Evolutionary conservation across 345 rosid species (phyloP), one percentile per base, ranked within the genome.

Genomic region (Hibiscus syriacus): DNA sequence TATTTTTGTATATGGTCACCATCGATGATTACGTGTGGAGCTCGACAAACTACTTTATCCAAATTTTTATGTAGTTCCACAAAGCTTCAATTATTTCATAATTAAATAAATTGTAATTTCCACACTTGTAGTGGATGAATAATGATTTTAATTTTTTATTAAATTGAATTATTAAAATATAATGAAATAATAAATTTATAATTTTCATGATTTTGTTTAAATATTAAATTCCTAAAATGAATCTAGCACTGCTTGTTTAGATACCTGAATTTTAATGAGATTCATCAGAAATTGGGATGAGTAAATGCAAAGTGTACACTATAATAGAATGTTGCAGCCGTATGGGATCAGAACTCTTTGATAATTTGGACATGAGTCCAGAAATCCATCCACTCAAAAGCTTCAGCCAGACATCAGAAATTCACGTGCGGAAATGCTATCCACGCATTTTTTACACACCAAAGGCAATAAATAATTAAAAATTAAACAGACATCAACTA

Each of bases 1-100:
- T 8, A 50, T 50, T 50, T 49, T 19, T 2, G 3, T 20, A 19
- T 50, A 22, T 50, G 81, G 81, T 82, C 46, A 7, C n/a, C 6
- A 27, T 55, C n/a, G n/a, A 27, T 55, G 11, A 55, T 55, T 55
- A 14, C 60, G 27, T 17, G 10, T 26, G 20, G 60, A 55, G 20
- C 6, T 14, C 60, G 6, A 14, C 60, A 55, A 55, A 55, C 5
- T 54, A 23, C 30, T 23, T 54, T 25, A 54, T 54, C 58, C 59
- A 26, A 26, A 25, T 2, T 49, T 48, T 49, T 49, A 17, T n/a
- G 6, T 49, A 49, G 0, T 19, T 5, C 32, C 7, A 8, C 9
- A 7, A 12, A 12, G 30, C 32, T 25, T 23, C 58, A 25, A 54
- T 25, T 54, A 54, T 12, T 54, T 50, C 12, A 50, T 8, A 7